These are phyloP conservation scores for Oldenlandia corymbosa DNA, from an alignment of 257 asterid genomes.

Conservation along the genomic window DNA sequence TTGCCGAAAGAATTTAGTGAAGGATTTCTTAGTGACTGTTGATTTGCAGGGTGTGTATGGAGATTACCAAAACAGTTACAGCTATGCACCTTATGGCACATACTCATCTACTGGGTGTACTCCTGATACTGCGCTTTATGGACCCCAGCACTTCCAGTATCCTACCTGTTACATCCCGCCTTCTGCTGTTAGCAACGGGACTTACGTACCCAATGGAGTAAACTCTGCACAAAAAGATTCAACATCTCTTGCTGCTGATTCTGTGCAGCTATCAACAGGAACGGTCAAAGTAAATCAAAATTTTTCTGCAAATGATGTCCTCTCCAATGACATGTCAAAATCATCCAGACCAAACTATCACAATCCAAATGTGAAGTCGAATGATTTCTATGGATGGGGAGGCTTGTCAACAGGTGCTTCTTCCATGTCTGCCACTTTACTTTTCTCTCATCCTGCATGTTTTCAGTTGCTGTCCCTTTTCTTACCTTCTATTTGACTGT, in stretches of 20 bases:
- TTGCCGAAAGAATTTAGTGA: no score
- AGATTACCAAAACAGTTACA: constrained; percentile 32
- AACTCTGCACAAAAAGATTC: constrained; percentile 20
- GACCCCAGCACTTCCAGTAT: constrained; percentile 30
- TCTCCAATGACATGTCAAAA: constrained; percentile 17
- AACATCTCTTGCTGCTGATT: constrained; percentile 16
- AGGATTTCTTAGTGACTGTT: background rate
- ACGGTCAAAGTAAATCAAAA: constrained; percentile 19
- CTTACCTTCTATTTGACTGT: background rate
- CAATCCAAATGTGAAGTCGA: constrained; percentile 20
- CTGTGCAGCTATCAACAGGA: constrained; percentile 24
- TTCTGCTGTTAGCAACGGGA: constrained; percentile 13
- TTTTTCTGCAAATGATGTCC: constrained; percentile 22
- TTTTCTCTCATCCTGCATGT: background rate
- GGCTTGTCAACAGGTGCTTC: constrained; percentile 30
- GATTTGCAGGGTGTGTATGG: constrained; percentile 31
- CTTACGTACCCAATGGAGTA: constrained; percentile 12
- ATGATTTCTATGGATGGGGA: constrained; percentile 34
- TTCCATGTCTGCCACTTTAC: background rate
- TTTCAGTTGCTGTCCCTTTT: background rate
- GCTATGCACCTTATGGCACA: constrained; percentile 30
- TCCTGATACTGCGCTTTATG: constrained; percentile 26
- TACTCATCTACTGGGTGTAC: constrained; percentile 30
- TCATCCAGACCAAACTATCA: constrained; percentile 22
- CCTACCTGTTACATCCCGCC: constrained; percentile 35